Evolutionary conservation across 345 rosid species (phyloP).

Genomic region (Gynandropsis gynandra): DNA sequence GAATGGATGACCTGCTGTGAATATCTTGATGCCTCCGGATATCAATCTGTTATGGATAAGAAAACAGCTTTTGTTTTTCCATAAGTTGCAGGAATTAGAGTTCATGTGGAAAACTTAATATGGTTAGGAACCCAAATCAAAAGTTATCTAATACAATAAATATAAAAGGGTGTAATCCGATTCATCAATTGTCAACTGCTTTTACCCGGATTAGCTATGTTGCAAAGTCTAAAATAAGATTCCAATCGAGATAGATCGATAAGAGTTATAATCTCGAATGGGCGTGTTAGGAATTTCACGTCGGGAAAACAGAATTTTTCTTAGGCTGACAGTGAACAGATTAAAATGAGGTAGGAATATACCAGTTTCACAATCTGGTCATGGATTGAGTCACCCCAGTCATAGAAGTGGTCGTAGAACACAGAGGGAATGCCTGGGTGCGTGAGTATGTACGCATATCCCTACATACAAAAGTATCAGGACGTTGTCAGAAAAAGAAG

Average conservation of each 20-base stretch:
- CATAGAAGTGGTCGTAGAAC: constrained; percentile 78
- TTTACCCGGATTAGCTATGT: no score
- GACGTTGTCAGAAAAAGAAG: not conserved
- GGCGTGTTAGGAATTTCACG: no score
- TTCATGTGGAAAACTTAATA: not conserved
- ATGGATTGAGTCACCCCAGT: constrained; percentile 61
- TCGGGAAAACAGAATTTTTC: not conserved
- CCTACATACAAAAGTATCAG: constrained; percentile 35
- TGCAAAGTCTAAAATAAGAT: no score
- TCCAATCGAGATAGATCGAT: no score
- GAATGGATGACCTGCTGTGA: constrained; percentile 56
- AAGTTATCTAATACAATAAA: no score
- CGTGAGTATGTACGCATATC: constrained; percentile 80
- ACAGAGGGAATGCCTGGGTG: constrained; percentile 90
- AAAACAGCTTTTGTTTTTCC: not conserved
- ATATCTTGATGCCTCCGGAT: constrained; percentile 54
- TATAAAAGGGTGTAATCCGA: no score
- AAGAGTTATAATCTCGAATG: no score
- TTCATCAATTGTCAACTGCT: no score
- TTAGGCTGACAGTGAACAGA: not conserved
- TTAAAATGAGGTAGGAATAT: constrained; percentile 2
- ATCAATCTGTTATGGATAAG: constrained; percentile 40
- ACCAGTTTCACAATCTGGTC: constrained; percentile 79
- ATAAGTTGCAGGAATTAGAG: not conserved
- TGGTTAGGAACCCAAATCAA: no score